phyloP scores from a whole-genome alignment of 192 early-diverging fungal species.

The Dissophora ornata region DNA sequence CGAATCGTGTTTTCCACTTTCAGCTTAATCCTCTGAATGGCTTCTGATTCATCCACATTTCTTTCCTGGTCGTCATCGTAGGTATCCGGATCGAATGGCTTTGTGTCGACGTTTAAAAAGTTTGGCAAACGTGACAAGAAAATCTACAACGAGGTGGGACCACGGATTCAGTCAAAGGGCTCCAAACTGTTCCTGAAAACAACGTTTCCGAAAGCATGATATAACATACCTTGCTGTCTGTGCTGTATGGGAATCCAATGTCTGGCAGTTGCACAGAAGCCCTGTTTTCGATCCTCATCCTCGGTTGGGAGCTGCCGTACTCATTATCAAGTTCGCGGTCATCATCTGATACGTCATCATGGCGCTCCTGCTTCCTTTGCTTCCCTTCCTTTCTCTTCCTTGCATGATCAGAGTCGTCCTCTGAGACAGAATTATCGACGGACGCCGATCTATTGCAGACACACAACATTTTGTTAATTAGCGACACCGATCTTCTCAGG shows the following conservation, averaged over 20 bases:
- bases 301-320: conserved; percentile 17
- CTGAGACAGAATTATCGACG: conserved; percentile 33
- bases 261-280: conserved; percentile 33
- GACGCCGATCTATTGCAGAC: conserved; percentile 41
- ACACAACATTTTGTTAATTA: no score
- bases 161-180: no score
- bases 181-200: no score
- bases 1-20: conserved; percentile 79
- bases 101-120: conserved; percentile 73
- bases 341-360: conserved; percentile 31
- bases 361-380: conserved; percentile 25
- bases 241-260: conserved; percentile 43
- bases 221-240: conserved; percentile 37
- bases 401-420: conserved; percentile 30
- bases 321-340: conserved; percentile 31
- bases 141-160: conserved; percentile 6
- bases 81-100: conserved; percentile 69
- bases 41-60: conserved; percentile 53
- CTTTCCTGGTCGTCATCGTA: conserved; percentile 60
- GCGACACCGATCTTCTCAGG: no score
- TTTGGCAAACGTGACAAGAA: conserved; percentile 71
- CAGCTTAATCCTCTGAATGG: conserved; percentile 55
- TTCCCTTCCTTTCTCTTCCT: conserved; percentile 41
- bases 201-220: no score
- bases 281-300: conserved; percentile 36